Base-by-base conservation (phyloP, 1,284 basidiomycete species). In the Marasmius fiardii region DNA sequence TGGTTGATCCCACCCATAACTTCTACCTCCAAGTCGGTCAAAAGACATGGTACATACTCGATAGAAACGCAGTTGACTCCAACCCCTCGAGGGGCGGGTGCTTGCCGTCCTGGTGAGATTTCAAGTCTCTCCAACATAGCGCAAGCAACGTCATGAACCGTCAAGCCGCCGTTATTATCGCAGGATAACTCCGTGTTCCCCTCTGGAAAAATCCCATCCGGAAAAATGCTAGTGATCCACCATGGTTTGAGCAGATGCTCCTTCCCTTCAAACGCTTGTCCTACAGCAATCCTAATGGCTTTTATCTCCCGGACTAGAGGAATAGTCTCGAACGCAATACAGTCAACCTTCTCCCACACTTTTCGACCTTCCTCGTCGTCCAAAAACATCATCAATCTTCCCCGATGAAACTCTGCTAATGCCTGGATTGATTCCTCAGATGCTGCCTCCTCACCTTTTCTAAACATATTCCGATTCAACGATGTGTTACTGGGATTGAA, bases 311-410 rank as follows among this genome's bases (percentile, higher is more conserved):
- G 70, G 12, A 81, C 65, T 0, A 91, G 72, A 0, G 92, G 90
- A 3, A 93, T 73, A 0, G 90, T 93, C 75, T 93, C 92, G 66
- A 93, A 93, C 7, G 88, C 88, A 49, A 93, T 64, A 58, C 77
- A 79, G 54, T 87, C 82, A 53, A 93, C 70, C 8, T 65, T 65
- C 24, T 66, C 60, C 90, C 90, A 93, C 0, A 73, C 71, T 20
- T 73, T 69, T 10, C 47, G 47, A 33, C 47, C 47, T 11, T 3
- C 47, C 14, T 56, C 53, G 52, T 83, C 72, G 4, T 66, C 62
- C 0, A 81, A 75, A 63, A 85, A 88, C 0, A 82, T 71, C 33
- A 69, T 61, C 37, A 93, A 73, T 10, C 90, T 76, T 54, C 80
- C 75, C n/a, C 85, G 69, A 66, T 94, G 91, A 63, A 90, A 92